Percentiles rank a stretch among this genome's conserved stretches.
phyloP scores from a whole-genome alignment of 1,139 yeast species.

The Petasospora fabianii region DNA sequence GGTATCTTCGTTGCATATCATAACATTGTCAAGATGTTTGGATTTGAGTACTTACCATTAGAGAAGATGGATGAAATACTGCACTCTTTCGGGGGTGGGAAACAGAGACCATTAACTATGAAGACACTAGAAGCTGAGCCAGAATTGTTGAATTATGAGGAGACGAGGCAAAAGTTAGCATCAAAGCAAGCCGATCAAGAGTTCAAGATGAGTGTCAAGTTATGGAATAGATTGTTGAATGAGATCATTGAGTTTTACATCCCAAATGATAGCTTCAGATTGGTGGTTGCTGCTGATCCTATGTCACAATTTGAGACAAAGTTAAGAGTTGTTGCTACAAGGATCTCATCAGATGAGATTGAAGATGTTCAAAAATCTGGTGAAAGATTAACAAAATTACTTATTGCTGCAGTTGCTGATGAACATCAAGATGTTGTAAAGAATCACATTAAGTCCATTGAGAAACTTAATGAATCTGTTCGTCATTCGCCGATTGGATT shows the following conservation, averaged over 20 bases:
- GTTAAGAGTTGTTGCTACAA: slow-evolving; percentile 29
- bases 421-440: slow-evolving; percentile 10
- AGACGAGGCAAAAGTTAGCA: slow-evolving; percentile 32
- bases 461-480: slow-evolving; percentile 14
- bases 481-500: slow-evolving; percentile 21
- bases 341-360: slow-evolving; percentile 22
- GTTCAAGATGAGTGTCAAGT: slow-evolving; percentile 57
- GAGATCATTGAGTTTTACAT: slow-evolving; percentile 30
- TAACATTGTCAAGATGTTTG: slow-evolving; percentile 75
- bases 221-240: slow-evolving; percentile 54
- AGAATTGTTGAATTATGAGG: slow-evolving; percentile 6
- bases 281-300: slow-evolving; percentile 15
- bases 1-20: slow-evolving; percentile 93
- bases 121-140: slow-evolving; percentile 4
- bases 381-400: slow-evolving; percentile 10
- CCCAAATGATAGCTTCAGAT: slow-evolving; percentile 19
- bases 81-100: slow-evolving; percentile 38
- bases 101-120: neutral
- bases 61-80: slow-evolving; percentile 61
- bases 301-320: slow-evolving; percentile 22
- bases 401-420: slow-evolving; percentile 9
- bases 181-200: slow-evolving; percentile 65
- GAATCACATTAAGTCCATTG: slow-evolving; percentile 14
- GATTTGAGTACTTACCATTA: slow-evolving; percentile 84
- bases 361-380: slow-evolving; percentile 17